Base-by-base conservation (phyloP, 352 stramenopile species). In the Phytophthora agathidicida region DNA sequence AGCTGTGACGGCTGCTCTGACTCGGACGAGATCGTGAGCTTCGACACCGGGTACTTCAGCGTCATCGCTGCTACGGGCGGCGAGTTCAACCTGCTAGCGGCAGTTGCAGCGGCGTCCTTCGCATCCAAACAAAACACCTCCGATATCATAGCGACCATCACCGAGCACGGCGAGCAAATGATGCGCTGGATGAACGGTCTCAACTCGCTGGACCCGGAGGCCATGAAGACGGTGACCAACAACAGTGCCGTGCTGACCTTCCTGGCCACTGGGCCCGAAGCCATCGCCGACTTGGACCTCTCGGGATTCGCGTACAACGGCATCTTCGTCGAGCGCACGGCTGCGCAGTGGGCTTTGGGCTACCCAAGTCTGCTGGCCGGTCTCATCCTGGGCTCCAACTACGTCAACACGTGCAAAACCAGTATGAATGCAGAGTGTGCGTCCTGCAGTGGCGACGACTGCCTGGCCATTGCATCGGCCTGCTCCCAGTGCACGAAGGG, bases 111-210 rank as follows among this genome's bases (percentile, higher is more conserved):
- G 11, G 69, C 62, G 9, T 88, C 82, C 24, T 91, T 85, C 63
- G 75, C 47, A 3, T 36, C 30, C 1, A 75, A 17, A 3, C 19
- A 54, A 19, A 66, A 60, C 17, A 57, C 41, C 23, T 62, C 36
- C 7, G 46, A 60, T 1, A 58, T 81, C 27, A 37, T 48, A 1
- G 48, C 46, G 1, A 73, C 65, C 36, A 51, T 92, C 20, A 26
- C 38, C 0, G 37, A 71, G 37, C 75, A 87, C 72, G 72, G 71
- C 26, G 32, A 63, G 52, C 73, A 83, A 53, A 83, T 91, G 59
- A 89, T 91, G 80, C 69, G 72, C 41, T 91, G 75, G 79, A 63
- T 89, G 32, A 91, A 90, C 56, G 83, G 80, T 0, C 77, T 91
- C 64, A 93, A 93, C 64, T 93, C 83, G 59, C 73, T 90, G 44